Evolutionary conservation across 2,329 filamentous ascomycete genomes (phyloP).

Genomic region (Fusarium verrucosum): DNA sequence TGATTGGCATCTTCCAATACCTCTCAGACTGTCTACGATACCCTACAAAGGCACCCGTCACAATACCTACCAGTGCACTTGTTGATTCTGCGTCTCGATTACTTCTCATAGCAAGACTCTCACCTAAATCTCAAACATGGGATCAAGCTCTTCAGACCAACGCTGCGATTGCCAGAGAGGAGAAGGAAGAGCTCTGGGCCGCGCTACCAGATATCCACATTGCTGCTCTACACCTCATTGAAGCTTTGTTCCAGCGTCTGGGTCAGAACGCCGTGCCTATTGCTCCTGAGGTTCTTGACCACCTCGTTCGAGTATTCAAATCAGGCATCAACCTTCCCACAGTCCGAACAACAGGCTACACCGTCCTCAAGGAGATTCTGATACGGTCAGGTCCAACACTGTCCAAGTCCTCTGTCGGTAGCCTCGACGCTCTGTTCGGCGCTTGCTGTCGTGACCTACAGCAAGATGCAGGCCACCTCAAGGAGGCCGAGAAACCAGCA

Average conservation of each 20-base stretch:
- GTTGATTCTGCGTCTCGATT: conserved; percentile 76
- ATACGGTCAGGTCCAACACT: conserved; percentile 71
- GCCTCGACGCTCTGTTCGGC: conserved; percentile 69
- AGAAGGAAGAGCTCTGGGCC: conserved; percentile 81
- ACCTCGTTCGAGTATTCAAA: conserved; percentile 75
- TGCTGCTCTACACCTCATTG: conserved; percentile 71
- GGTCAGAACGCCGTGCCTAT: conserved; percentile 66
- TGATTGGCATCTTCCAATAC: conserved; percentile 72
- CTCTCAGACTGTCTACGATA: conserved; percentile 70
- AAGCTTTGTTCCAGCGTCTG: conserved; percentile 66
- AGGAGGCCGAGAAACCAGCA: conserved; percentile 48
- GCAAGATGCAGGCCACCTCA: conserved; percentile 60
- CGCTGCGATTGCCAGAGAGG: conserved; percentile 77
- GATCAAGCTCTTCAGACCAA: conserved; percentile 70
- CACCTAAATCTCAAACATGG: conserved; percentile 55
- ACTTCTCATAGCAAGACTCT: conserved; percentile 69
- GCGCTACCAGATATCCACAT: conserved; percentile 78
- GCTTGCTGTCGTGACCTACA: conserved; percentile 80
- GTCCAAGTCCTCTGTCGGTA: conserved; percentile 70
- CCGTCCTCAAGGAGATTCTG: conserved; percentile 66
- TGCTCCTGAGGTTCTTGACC: conserved; percentile 73
- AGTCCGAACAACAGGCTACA: conserved; percentile 70
- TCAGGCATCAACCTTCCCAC: conserved; percentile 61
- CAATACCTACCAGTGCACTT: conserved; percentile 72
- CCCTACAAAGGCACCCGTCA: conserved; percentile 71